Evolutionary conservation across 2,329 filamentous ascomycete species (phyloP), one percentile per base, ranked within the genome.

Genomic region (Coniochaeta sp.): DNA sequence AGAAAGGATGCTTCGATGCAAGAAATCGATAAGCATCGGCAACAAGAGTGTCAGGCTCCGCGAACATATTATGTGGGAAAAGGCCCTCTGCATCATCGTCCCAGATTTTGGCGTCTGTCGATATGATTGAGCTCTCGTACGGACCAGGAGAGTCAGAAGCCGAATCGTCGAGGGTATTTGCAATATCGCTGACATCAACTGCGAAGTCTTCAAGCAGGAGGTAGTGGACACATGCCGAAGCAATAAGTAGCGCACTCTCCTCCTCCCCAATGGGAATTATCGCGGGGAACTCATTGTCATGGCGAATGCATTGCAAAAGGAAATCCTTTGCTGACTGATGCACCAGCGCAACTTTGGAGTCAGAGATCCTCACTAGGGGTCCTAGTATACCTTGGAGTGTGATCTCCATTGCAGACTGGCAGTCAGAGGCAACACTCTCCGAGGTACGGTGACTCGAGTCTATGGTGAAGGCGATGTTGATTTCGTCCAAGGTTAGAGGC

Each of bases 321-420:
- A 70, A 75, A 7, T 75, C 72, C 64, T 74, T 74, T 3, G 66
- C 68, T 16, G 72, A 72, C 57, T 73, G 69, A 63, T 75, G 73
- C 22, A 76, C 69, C 4, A 76, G 64, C 58, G 69, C 68, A 24
- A 76, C 69, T 54, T 65, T 67, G 8, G 63, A 65, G 16, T 69
- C 68, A 31, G 64, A 70, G 8, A 74, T 67, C 43, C 72, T 63
- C 6, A 75, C 62, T 12, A 75, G 64, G 7, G 72, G 67, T 28
- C 73, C 69, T 9, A 74, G 63, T 7, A 72, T 64, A 3, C 61
- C 62, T 57, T 72, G 69, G n/a, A 74, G 61, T 8, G 67, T 73
- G 58, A 63, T 63, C 5, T 58, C 57, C 24, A 75, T 73, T 34
- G 65, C 64, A 16, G 63, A 61, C 54, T 72, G 68, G 7, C 60